Conservation (phyloP, 495 filamentous ascomycete species). For the Terfezia claveryi region DNA sequence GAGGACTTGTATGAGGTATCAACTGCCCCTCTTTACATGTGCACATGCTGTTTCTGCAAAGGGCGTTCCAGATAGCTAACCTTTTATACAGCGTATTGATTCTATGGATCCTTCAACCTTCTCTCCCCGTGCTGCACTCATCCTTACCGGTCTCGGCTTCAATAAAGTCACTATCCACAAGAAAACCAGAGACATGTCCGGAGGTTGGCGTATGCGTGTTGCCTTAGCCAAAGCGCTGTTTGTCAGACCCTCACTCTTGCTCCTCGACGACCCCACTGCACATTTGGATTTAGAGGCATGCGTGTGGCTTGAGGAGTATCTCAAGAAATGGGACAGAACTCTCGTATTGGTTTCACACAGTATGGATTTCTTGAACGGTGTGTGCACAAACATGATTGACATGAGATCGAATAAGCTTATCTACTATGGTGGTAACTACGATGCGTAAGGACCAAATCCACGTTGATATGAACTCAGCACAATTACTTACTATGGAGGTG, state of each 20-base stretch:
- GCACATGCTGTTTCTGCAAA: neutral
- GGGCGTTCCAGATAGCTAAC: slow-evolving; percentile 16
- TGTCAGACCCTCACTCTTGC: slow-evolving; percentile 83
- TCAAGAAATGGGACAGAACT: slow-evolving; percentile 99
- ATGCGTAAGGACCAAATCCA: slow-evolving; percentile 30
- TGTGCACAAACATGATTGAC: slow-evolving; percentile 96
- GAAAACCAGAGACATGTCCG: slow-evolving; percentile 99
- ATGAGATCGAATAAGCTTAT: slow-evolving; percentile 77
- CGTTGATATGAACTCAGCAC: neutral
- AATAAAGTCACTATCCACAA: slow-evolving; percentile 94
- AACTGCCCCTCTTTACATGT: neutral
- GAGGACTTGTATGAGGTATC: slow-evolving; percentile 88
- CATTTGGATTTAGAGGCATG: slow-evolving; percentile 99
- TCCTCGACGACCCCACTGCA: slow-evolving; percentile 95
- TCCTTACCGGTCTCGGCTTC: slow-evolving; percentile 96
- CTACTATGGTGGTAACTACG: slow-evolving; percentile 99
- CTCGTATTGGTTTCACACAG: slow-evolving; percentile 91
- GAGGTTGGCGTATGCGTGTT: slow-evolving; percentile 99
- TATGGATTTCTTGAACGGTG: slow-evolving; percentile 97
- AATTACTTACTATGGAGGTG: neutral
- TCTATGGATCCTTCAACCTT: slow-evolving; percentile 99
- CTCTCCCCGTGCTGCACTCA: slow-evolving; percentile 81
- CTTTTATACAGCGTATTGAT: slow-evolving; percentile 58
- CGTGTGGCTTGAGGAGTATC: slow-evolving; percentile 98
- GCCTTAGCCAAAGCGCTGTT: slow-evolving; percentile 94